Percentiles rank a stretch among this genome's conserved stretches.
phyloP scores from a whole-genome alignment of 345 rosid species.

The Pugionium cornutum region DNA sequence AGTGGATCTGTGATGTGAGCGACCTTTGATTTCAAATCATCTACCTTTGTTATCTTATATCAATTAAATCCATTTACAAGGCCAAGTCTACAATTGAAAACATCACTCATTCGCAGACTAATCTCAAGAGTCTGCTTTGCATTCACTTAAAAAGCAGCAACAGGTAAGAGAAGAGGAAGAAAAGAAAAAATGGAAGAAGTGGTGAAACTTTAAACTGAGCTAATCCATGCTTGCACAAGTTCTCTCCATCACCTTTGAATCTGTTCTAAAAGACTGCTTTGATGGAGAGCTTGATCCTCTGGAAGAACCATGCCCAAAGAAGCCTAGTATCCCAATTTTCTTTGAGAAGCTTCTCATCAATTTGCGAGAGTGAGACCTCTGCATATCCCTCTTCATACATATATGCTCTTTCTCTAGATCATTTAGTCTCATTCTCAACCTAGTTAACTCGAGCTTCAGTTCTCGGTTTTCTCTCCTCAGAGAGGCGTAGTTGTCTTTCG shows the following conservation, averaged over 20 bases:
- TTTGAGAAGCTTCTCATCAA: slow-evolving; percentile 85
- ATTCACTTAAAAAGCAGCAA: slow-evolving; percentile 34
- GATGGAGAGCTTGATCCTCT: slow-evolving; percentile 94
- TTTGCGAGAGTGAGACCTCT: slow-evolving; percentile 80
- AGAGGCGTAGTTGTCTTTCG: slow-evolving; percentile 92
- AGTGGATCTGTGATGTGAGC: slow-evolving; percentile 7
- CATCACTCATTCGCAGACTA: slow-evolving; percentile 16
- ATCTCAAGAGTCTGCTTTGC: slow-evolving; percentile 17
- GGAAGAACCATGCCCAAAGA: slow-evolving; percentile 81
- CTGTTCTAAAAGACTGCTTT: slow-evolving; percentile 77
- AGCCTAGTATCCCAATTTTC: slow-evolving; percentile 75
- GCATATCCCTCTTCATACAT: slow-evolving; percentile 95
- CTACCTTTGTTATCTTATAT: slow-evolving; percentile 39
- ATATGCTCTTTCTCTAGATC: slow-evolving; percentile 96
- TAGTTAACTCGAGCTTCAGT: slow-evolving; percentile 87
- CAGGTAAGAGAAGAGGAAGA: slow-evolving; percentile 22
- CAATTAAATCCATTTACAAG: slow-evolving; percentile 55
- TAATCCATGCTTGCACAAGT: slow-evolving; percentile 78
- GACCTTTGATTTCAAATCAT: slow-evolving; percentile 10
- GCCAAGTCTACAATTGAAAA: slow-evolving; percentile 23
- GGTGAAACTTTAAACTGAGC: slow-evolving; percentile 2
- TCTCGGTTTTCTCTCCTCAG: slow-evolving; percentile 92
- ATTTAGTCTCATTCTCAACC: slow-evolving; percentile 86
- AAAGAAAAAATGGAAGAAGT: neutral
- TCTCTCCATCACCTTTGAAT: slow-evolving; percentile 74